These are phyloP conservation scores for Pseudevernia furfuracea DNA, from an alignment of 495 filamentous ascomycete genomes.

Conservation along the genomic window DNA sequence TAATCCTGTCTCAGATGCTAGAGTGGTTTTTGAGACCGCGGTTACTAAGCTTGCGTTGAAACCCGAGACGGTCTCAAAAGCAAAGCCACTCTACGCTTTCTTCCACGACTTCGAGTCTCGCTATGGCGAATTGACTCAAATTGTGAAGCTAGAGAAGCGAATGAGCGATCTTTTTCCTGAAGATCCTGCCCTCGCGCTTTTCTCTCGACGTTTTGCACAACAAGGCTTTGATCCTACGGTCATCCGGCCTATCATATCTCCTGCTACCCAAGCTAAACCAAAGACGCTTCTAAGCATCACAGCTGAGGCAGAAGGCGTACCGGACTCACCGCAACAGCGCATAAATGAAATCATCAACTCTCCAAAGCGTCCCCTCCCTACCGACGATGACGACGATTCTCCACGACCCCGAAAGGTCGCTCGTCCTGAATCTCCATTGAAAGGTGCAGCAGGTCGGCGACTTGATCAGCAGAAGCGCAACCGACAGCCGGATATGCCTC, in stretches of 20 bases:
- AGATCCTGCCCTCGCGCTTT: constrained; percentile 67
- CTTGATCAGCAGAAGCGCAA: constrained; percentile 59
- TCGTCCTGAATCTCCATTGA: constrained; percentile 56
- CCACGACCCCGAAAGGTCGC: constrained; percentile 69
- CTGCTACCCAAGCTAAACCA: constrained; percentile 62
- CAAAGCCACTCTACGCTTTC: constrained; percentile 76
- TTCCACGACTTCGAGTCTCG: constrained; percentile 93
- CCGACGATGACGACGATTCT: constrained; percentile 67
- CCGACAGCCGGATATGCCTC: constrained; percentile 23
- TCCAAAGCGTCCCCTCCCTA: constrained; percentile 64
- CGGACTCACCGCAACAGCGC: constrained; percentile 47
- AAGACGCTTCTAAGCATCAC: constrained; percentile 50
- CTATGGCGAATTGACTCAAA: constrained; percentile 82
- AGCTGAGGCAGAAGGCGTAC: constrained; percentile 37
- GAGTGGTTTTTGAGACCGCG: constrained; percentile 88
- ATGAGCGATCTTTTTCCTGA: constrained; percentile 90
- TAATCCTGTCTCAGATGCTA: constrained; percentile 58
- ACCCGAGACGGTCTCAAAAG: constrained; percentile 60
- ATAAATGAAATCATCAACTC: constrained; percentile 53
- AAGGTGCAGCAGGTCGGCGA: constrained; percentile 67
- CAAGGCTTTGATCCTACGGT: constrained; percentile 66
- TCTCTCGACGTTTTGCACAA: constrained; percentile 65
- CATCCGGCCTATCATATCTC: constrained; percentile 74
- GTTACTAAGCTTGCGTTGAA: constrained; percentile 70
- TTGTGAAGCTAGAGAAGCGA: constrained; percentile 80